Conservation (phyloP, 164 flowering plant genomes). For the Magnolia officinalis region DNA sequence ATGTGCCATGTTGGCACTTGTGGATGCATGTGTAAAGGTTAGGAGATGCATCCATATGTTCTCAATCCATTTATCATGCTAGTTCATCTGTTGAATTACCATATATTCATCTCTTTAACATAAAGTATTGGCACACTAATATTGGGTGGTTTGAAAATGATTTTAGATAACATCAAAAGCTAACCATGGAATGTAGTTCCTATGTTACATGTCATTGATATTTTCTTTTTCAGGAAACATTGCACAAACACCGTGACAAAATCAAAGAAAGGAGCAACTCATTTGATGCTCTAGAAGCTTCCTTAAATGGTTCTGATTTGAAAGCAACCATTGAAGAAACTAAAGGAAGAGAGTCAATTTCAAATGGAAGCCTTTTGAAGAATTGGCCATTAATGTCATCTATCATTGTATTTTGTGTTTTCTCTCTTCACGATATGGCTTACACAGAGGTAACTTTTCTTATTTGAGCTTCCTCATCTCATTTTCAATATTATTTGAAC, state of each 20-base stretch:
- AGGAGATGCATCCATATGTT: too few species aligned
- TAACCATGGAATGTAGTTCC: neutral
- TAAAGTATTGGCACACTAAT: neutral
- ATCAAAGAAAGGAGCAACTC: conserved; percentile 5
- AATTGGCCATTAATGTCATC: conserved; percentile 93
- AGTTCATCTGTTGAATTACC: too few species aligned
- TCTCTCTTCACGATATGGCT: conserved; percentile 81
- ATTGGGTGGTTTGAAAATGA: neutral
- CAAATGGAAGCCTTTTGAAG: conserved; percentile 32
- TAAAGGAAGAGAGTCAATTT: conserved; percentile 16
- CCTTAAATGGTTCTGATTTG: conserved; percentile 8
- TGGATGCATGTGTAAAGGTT: too few species aligned
- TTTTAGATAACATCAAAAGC: neutral
- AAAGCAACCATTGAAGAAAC: conserved; percentile 3
- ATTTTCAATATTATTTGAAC: neutral
- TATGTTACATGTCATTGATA: neutral
- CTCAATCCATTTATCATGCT: too few species aligned
- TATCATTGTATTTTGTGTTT: conserved; percentile 61
- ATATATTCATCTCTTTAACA: too few species aligned
- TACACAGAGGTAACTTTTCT: conserved; percentile 63
- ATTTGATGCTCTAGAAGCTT: conserved; percentile 22
- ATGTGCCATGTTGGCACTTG: too few species aligned
- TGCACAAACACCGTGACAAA: conserved; percentile 42
- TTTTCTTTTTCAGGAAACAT: conserved; percentile 45
- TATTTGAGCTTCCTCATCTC: neutral